A percentile compares a stretch with the other conserved stretches of the same genome.
These are phyloP conservation scores for Graphilbum sp. DNA, from an alignment of 2,329 filamentous ascomycete genomes.

Conservation along the genomic window DNA sequence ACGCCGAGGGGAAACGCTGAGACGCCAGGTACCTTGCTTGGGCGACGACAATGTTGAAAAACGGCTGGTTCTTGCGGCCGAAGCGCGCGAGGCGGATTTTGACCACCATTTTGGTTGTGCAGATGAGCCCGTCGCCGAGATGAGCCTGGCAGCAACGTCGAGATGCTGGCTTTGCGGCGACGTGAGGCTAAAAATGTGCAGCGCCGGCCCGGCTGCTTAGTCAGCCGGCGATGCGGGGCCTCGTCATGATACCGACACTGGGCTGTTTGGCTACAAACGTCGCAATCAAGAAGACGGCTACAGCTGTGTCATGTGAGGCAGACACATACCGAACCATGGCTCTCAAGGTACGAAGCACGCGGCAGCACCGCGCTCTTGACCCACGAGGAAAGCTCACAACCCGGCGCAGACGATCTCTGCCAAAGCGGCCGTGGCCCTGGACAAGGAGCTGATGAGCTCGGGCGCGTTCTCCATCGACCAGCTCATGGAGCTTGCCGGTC, in stretches of 20 bases:
- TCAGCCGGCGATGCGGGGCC: no score
- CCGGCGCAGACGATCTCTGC: slow-evolving; percentile 58
- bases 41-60: slow-evolving; percentile 95
- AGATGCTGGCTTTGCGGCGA: no score
- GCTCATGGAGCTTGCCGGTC: slow-evolving; percentile 88
- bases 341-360: not conserved
- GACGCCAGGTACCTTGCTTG: slow-evolving; percentile 77
- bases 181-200: no score
- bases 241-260: no score
- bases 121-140: no score
- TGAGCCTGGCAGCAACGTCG: no score
- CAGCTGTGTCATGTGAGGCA: no score
- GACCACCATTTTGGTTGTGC: slow-evolving; percentile 61
- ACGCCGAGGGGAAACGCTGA: not conserved
- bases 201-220: no score
- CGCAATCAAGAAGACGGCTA: no score
- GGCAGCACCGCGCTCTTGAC: no score
- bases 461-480: slow-evolving; percentile 88
- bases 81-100: slow-evolving; percentile 90
- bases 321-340: not conserved
- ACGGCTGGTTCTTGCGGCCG: slow-evolving; percentile 70
- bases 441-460: slow-evolving; percentile 83
- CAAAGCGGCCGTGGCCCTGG: slow-evolving; percentile 74
- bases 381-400: not conserved
- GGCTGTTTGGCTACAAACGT: no score